phyloP scores from a whole-genome alignment of 257 asterid species.

The Jacaranda copaia region DNA sequence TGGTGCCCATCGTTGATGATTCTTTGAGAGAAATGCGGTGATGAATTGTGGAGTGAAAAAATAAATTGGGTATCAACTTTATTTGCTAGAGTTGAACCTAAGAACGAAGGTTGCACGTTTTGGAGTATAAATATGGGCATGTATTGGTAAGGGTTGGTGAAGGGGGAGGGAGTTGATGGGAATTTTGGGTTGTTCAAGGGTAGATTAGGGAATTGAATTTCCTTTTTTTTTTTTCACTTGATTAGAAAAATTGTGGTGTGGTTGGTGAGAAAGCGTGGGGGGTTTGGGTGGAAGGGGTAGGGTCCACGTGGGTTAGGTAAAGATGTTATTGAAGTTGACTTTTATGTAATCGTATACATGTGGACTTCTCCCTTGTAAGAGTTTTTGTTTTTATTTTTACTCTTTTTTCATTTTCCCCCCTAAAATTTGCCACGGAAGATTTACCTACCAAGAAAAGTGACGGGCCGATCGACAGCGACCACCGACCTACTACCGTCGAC shows the following conservation, averaged over 20 bases:
- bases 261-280: slow-evolving; percentile 67
- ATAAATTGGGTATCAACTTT: slow-evolving; percentile 30
- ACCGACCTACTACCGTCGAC: background rate
- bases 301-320: slow-evolving; percentile 47
- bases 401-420: too few relatives aligned
- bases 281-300: slow-evolving; percentile 28
- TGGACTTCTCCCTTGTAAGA: slow-evolving; percentile 1
- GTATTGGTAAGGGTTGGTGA: slow-evolving; percentile 48
- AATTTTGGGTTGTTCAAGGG: slow-evolving; percentile 57
- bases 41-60: background rate
- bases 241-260: slow-evolving; percentile 39
- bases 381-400: too few relatives aligned
- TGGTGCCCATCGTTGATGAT: slow-evolving; percentile 47
- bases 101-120: slow-evolving; percentile 29
- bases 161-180: slow-evolving; percentile 49
- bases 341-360: background rate
- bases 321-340: slow-evolving; percentile 27
- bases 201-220: slow-evolving; percentile 15
- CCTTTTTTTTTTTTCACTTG: slow-evolving; percentile 2
- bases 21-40: background rate
- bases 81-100: slow-evolving; percentile 46
- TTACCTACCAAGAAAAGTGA: slow-evolving; percentile 30
- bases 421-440: background rate
- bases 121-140: slow-evolving; percentile 48
- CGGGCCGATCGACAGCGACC: slow-evolving; percentile 14